Evolutionary conservation across 805 yeast genomes (phyloP), one percentile per base, ranked within the genome.

Genomic region (Candida berthetii): DNA sequence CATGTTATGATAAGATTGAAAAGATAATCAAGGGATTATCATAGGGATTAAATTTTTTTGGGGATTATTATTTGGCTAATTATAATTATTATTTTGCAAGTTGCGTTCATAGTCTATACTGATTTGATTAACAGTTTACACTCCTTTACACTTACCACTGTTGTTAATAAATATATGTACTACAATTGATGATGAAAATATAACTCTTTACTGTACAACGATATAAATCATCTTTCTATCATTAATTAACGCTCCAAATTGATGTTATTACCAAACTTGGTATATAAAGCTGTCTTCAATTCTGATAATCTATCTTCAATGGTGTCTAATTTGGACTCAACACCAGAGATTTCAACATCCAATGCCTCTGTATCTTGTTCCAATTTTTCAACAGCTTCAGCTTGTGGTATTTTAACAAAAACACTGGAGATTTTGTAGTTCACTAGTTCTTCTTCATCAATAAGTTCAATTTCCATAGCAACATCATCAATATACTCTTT

Each of bases 401-500:
- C 58, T 45, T 82, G 90, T 46, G 71, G 74, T 55, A 91, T 54
- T 48, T 72, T 76, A n/a, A 88, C 76, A 57, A 91, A 89, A 3
- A 69, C 52, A 42, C 85, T 95, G 6, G 97, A 97, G 15, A 91
- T 65, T 50, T 83, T 84, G 63, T 88, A 91, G 50, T 81, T 83
- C 8, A 83, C 65, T 42, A 71, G 64, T 35, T 82, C 89, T 41
- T 81, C 89, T 50, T 76, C 81, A 48, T 91, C 98, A 25, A 88
- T 64, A 36, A 93, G 73, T 61, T 91, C 98, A 34, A 91, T 70
- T 56, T 91, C 99, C 55, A 87, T 55, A 7, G 85, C 69, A 28
- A 88, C 80, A 56, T 91, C 98, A 50, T 88, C 96, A 25, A 91
- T 65, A 53, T 86, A 87, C 55, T 89, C 97, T 50, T 88, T 86